Conservation (phyloP, 129 eudicot genomes). For the Rutidosis leptorrhynchoides region DNA sequence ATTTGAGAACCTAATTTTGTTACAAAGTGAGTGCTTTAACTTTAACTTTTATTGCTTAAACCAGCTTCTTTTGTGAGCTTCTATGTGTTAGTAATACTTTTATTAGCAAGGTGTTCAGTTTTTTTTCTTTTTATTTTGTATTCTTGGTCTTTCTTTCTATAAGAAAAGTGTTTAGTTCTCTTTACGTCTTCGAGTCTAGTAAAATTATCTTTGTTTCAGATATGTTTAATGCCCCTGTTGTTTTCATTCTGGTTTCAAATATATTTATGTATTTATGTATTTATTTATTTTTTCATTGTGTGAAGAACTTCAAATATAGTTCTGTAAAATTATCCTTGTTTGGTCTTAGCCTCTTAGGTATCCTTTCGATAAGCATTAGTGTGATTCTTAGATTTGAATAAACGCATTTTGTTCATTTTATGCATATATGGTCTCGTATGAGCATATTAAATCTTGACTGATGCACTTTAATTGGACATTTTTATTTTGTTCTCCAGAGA, state of each 20-base stretch:
- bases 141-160: no score
- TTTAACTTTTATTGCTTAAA: no score
- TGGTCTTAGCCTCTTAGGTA: neutral
- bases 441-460: slow-evolving; percentile 11
- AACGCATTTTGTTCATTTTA: neutral
- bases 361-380: neutral
- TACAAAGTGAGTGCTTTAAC: neutral
- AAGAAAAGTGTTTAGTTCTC: no score
- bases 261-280: neutral
- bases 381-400: neutral
- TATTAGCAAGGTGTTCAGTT: no score
- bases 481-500: slow-evolving; percentile 39
- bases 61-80: no score
- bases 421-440: neutral
- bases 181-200: no score
- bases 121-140: no score
- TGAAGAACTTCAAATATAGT: neutral
- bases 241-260: neutral
- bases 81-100: no score
- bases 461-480: slow-evolving; percentile 7
- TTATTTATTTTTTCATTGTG: neutral
- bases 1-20: neutral
- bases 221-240: neutral
- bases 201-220: neutral
- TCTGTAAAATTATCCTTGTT: neutral